These are phyloP conservation scores for Mrakia frigida DNA, from an alignment of 768 basidiomycete genomes.

Conservation along the genomic window DNA sequence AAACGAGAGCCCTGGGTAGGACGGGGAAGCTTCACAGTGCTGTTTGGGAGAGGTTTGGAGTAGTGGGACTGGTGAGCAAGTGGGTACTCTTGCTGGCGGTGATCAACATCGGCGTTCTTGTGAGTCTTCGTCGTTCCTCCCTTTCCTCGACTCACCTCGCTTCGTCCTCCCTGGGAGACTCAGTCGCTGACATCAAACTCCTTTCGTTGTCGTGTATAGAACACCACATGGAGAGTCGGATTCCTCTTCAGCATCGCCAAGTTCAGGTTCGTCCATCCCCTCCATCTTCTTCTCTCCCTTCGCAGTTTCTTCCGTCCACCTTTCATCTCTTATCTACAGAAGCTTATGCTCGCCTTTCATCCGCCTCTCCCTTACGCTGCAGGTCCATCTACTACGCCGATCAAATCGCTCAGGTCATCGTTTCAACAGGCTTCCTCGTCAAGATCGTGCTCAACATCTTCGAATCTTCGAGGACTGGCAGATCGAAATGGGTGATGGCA, in stretches of 20 bases:
- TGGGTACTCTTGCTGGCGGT: not conserved
- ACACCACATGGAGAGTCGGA: slow-evolving; percentile 3
- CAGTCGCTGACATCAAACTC: not conserved
- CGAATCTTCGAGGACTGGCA: not conserved
- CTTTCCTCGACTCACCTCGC: no score
- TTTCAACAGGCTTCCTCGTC: not conserved
- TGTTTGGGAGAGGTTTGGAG: slow-evolving; percentile 12
- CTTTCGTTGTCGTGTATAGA: not conserved
- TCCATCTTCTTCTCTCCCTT: not conserved
- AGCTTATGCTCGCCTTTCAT: no score
- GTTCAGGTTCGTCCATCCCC: not conserved
- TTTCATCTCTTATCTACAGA: no score
- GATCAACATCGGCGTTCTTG: not conserved
- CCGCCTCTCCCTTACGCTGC: not conserved
- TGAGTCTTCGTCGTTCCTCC: not conserved
- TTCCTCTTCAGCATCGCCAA: slow-evolving; percentile 10
- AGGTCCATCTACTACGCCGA: slow-evolving; percentile 6
- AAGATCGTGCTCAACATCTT: not conserved
- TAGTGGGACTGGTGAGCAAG: not conserved
- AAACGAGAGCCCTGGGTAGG: not conserved
- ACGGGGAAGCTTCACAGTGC: not conserved
- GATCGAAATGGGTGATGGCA: not conserved
- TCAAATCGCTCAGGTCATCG: slow-evolving; percentile 7
- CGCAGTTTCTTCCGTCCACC: no score
- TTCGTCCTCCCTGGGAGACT: not conserved